These are phyloP conservation scores for Penicillium parvum DNA, from an alignment of 495 filamentous ascomycete genomes.

Conservation along the genomic window DNA sequence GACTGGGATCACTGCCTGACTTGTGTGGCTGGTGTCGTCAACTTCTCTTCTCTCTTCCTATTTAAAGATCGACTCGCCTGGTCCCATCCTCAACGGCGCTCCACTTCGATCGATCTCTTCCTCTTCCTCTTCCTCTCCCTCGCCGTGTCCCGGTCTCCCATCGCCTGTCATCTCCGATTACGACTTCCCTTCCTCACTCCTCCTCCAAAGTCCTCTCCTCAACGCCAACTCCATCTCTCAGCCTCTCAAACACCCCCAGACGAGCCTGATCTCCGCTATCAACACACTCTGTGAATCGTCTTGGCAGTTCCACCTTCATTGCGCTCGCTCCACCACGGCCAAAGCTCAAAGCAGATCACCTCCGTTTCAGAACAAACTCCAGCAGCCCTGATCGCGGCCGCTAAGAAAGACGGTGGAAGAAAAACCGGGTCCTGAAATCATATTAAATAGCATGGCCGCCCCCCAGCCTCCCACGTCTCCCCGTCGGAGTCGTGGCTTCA, in stretches of 20 bases:
- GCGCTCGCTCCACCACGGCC: conserved; percentile 33
- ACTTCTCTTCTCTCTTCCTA: conserved; percentile 11
- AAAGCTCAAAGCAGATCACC: conserved; percentile 32
- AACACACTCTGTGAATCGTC: too few relatives aligned
- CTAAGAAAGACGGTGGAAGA: conserved; percentile 30
- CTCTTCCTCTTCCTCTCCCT: conserved; percentile 4
- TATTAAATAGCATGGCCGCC: conserved; percentile 29
- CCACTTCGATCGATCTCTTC: conserved; percentile 2
- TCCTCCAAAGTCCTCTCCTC: not conserved
- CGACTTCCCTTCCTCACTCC: not conserved
- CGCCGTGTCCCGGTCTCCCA: not conserved
- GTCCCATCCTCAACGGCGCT: conserved; percentile 5
- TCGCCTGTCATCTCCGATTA: not conserved
- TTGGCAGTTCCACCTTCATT: conserved; percentile 38
- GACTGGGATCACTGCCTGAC: conserved; percentile 3
- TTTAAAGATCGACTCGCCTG: conserved; percentile 17
- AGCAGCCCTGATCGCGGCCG: conserved; percentile 32
- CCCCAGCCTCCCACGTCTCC: conserved; percentile 32
- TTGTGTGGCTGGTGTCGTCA: conserved; percentile 36
- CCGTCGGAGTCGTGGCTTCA: conserved; percentile 51
- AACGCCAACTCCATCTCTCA: too few relatives aligned
- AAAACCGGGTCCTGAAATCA: conserved; percentile 18
- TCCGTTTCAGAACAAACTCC: conserved; percentile 27
- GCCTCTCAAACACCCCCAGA: conserved; percentile 4
- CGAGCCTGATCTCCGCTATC: too few relatives aligned